Percentiles rank a stretch among this genome's conserved stretches.
Evolutionary conservation across 208 protist species (phyloP).

Genomic region (Lotmaria passim): DNA sequence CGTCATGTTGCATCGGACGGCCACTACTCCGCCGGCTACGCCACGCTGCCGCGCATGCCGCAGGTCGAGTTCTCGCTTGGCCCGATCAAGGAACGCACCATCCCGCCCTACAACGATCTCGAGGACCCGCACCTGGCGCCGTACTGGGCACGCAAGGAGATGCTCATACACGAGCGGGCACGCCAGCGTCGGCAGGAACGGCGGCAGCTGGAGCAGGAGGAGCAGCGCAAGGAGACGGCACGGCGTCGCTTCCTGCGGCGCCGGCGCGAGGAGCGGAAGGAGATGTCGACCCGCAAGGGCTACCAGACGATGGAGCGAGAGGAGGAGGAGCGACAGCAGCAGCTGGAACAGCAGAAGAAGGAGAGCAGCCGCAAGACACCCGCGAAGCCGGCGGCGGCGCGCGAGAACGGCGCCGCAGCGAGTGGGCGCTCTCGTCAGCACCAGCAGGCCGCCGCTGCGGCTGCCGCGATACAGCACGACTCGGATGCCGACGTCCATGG

Average conservation of each 20-base stretch:
- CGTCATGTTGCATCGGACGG: slow-evolving; percentile 8
- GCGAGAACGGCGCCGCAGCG: neutral
- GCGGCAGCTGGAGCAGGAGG: slow-evolving; percentile 53
- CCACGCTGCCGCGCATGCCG: slow-evolving; percentile 41
- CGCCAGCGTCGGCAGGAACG: slow-evolving; percentile 46
- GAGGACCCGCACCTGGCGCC: slow-evolving; percentile 78
- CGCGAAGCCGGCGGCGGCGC: slow-evolving; percentile 9
- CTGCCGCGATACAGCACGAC: slow-evolving; percentile 18
- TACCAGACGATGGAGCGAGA: slow-evolving; percentile 37
- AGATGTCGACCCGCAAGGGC: slow-evolving; percentile 54
- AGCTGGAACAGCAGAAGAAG: slow-evolving; percentile 10
- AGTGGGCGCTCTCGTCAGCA: slow-evolving; percentile 21
- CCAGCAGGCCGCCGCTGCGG: slow-evolving; percentile 11
- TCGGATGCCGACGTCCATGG: no score
- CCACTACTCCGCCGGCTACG: neutral
- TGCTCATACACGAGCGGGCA: slow-evolving; percentile 57
- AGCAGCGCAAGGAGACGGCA: slow-evolving; percentile 39
- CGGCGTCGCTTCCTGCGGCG: slow-evolving; percentile 70
- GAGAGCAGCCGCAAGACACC: slow-evolving; percentile 7
- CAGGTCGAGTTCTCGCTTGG: slow-evolving; percentile 78
- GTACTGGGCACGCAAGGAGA: slow-evolving; percentile 78
- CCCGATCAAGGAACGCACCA: slow-evolving; percentile 62
- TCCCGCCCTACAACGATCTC: slow-evolving; percentile 85
- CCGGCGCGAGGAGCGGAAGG: slow-evolving; percentile 61
- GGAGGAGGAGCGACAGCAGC: slow-evolving; percentile 24